phyloP scores from a whole-genome alignment of 345 rosid genomes.

The Rubroshorea leprosula region DNA sequence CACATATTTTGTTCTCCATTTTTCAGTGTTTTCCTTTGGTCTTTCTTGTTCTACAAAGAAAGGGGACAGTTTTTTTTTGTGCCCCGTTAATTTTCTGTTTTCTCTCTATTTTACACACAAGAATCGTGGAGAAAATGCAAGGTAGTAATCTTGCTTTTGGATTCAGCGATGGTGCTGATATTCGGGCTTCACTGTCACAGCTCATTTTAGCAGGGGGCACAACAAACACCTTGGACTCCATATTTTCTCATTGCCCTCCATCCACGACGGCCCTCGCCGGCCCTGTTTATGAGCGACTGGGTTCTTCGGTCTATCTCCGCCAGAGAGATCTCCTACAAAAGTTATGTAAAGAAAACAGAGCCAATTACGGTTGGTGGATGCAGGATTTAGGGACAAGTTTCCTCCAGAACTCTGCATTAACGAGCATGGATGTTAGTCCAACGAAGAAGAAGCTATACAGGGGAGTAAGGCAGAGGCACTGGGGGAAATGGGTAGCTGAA shows the following conservation, averaged over 20 bases:
- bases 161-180: conserved; percentile 23
- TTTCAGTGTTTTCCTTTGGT: background rate
- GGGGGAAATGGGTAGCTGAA: conserved; percentile 99
- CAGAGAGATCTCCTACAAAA: conserved; percentile 76
- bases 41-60: conserved; percentile 13
- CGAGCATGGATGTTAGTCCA: conserved; percentile 23
- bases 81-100: conserved; percentile 16
- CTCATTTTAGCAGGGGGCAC: conserved; percentile 69
- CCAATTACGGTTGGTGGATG: conserved; percentile 7
- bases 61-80: conserved; percentile 27
- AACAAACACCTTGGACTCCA: conserved; percentile 77
- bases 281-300: conserved; percentile 40
- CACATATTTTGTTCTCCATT: no score
- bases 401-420: conserved; percentile 27
- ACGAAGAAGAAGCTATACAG: conserved; percentile 79
- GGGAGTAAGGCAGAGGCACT: conserved; percentile 97
- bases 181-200: conserved; percentile 61
- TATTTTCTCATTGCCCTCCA: conserved; percentile 56
- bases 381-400: conserved; percentile 4
- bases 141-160: conserved; percentile 24
- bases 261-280: conserved; percentile 16
- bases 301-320: conserved; percentile 79
- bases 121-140: conserved; percentile 34
- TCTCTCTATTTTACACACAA: no score
- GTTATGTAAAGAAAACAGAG: conserved; percentile 45